phyloP scores from a whole-genome alignment of 202 grass and related monocot species.

The Setaria italica region DNA sequence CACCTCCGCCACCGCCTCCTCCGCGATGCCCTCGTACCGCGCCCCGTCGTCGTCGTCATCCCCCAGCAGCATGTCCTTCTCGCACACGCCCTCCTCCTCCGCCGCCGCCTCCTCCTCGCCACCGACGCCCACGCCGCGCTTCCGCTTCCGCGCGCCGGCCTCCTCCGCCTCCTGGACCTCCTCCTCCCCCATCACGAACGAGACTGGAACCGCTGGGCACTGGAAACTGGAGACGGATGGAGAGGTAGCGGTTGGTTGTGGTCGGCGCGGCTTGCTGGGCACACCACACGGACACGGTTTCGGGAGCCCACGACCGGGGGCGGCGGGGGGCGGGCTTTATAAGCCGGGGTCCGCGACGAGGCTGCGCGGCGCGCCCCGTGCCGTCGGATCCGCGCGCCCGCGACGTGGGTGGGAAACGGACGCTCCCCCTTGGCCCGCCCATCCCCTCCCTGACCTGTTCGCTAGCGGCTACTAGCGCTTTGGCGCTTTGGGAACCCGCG shows the following conservation, averaged over 20 bases:
- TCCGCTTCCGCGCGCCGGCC: slow-evolving; percentile 41
- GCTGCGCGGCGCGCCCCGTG: slow-evolving; percentile 20
- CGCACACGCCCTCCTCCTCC: not conserved
- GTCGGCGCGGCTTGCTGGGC: not conserved
- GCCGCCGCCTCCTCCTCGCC: not conserved
- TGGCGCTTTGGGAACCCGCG: not conserved
- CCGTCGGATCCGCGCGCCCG: slow-evolving; percentile 39
- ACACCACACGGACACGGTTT: not conserved
- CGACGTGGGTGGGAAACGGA: slow-evolving; percentile 25
- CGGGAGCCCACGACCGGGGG: not conserved
- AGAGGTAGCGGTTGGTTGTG: not conserved
- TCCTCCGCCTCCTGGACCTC: not conserved
- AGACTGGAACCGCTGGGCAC: not conserved
- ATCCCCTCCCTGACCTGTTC: not conserved
- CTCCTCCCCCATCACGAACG: not conserved
- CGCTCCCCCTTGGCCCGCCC: not conserved
- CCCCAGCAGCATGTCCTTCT: not conserved
- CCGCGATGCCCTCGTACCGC: slow-evolving; percentile 51
- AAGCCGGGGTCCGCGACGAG: slow-evolving; percentile 17
- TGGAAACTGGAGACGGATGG: no score
- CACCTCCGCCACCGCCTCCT: slow-evolving; percentile 66
- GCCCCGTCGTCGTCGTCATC: slow-evolving; percentile 2
- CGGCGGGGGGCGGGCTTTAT: not conserved
- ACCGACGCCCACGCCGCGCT: not conserved
- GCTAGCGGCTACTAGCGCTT: not conserved